Evolutionary conservation across 164 flowering plant genomes (phyloP).

Genomic region (Tetracentron sinense): DNA sequence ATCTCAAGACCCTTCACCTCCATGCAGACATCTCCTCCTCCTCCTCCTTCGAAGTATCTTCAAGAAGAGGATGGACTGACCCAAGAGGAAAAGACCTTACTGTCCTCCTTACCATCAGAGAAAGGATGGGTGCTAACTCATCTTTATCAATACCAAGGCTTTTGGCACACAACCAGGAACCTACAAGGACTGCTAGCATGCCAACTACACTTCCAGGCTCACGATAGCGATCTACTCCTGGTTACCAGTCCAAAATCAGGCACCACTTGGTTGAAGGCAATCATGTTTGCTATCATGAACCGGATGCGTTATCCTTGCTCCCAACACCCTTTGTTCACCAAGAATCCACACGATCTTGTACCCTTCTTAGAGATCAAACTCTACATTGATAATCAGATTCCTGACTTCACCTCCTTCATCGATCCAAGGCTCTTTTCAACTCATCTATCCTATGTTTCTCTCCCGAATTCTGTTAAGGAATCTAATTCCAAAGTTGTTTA

Average conservation of each 20-base stretch:
- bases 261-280: slow-evolving; percentile 30
- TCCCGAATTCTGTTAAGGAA: not conserved
- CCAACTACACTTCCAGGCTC: slow-evolving; percentile 26
- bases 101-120: slow-evolving; percentile 16
- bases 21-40: not conserved
- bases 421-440: not conserved
- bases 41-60: not conserved
- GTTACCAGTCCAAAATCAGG: slow-evolving; percentile 8
- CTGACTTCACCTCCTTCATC: not conserved
- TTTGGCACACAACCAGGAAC: slow-evolving; percentile 15
- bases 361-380: not conserved
- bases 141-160: slow-evolving; percentile 25
- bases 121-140: slow-evolving; percentile 15
- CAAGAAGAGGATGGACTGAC: not conserved
- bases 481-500: not conserved
- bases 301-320: not conserved
- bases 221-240: slow-evolving; percentile 18
- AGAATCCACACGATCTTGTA: not conserved
- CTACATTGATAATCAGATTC: not conserved
- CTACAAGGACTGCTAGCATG: slow-evolving; percentile 15
- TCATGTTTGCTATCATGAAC: slow-evolving; percentile 16
- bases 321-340: not conserved
- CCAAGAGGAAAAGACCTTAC: not conserved
- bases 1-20: too few relatives aligned
- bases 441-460: not conserved